Evolutionary conservation across 768 basidiomycete species (phyloP), one percentile per base, ranked within the genome.

Genomic region (Boletus vinaceobasis): DNA sequence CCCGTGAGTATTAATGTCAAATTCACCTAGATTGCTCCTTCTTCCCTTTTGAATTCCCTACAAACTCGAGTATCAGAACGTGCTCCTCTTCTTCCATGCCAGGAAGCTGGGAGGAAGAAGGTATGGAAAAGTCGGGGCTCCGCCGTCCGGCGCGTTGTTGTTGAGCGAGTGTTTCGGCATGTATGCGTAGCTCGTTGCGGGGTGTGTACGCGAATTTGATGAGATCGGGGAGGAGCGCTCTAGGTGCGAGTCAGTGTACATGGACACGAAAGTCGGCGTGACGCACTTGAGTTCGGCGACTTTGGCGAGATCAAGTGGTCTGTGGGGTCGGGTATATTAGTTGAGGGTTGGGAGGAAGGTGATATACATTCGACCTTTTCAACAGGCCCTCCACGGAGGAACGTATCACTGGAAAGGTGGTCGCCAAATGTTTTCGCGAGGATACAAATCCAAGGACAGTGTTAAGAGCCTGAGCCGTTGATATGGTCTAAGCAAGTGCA

Each of bases 381-480:
- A 93, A 69, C 8, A 94, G 75, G 44, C 79, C 76, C 73, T 95
- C 92, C 0, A 92, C 90, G n/a, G 90, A 90, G 14, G 80, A 77
- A 40, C 87, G 79, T 26, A 94, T 77, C 4, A 83, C 79, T 7
- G 84, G 76, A 63, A 93, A 95, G 0, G 90, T 93, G 7, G 83
- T 85, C 7, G 90, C 88, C 33, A 95, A 69, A 58, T 89, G 83
- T 59, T 90, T 88, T 57, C 90, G 79, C 0, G 90, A 85, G 3
- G 90, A 88, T 37, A 92, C 79, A 64, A 96, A 96, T 0, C 88
- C 92, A 38, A 94, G 79, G 5, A 96, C 90, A 14, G 92, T 91
- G 61, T 94, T 95, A 44, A 95, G 74, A 10, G 92, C 90, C 90
- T 95, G 48, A 37, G 14, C 13, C 15, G 6, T 53, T 17, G 11